Conservation (phyloP, 306 rosid species). For the Ochetophila trinervis region DNA sequence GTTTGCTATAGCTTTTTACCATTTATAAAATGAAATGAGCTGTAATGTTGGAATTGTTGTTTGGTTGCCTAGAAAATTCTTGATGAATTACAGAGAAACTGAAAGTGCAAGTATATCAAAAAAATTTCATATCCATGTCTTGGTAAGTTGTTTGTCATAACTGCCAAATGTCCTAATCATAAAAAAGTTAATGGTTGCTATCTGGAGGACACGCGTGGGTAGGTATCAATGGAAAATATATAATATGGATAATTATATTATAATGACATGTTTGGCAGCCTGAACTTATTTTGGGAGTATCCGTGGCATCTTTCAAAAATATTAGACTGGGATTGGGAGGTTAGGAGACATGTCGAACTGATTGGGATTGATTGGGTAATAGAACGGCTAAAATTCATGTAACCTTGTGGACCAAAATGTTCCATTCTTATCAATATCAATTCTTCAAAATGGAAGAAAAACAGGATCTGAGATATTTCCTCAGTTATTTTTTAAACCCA, state of each 20-base stretch:
- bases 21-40: slow-evolving; percentile 5
- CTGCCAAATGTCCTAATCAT: not conserved
- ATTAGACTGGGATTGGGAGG: not conserved
- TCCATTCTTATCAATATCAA: not conserved
- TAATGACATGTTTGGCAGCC: too few relatives aligned
- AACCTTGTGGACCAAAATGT: slow-evolving; percentile 1
- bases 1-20: slow-evolving; percentile 29
- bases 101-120: not conserved
- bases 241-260: too few relatives aligned
- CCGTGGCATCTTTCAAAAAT: not conserved
- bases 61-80: slow-evolving; percentile 15
- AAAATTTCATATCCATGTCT: not conserved
- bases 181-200: not conserved
- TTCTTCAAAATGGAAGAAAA: too few relatives aligned
- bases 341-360: slow-evolving; percentile 23
- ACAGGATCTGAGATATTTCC: too few relatives aligned
- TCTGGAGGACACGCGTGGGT: too few relatives aligned
- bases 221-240: too few relatives aligned
- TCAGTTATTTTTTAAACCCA: too few relatives aligned
- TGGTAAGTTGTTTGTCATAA: too few relatives aligned
- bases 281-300: not conserved
- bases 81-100: not conserved
- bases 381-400: slow-evolving; percentile 6
- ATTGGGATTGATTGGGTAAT: slow-evolving; percentile 13
- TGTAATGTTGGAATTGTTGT: slow-evolving; percentile 11